A percentile compares a stretch with the other conserved stretches of the same genome.
Evolutionary conservation across 164 flowering plant species (phyloP).

Genomic region (Brasenia schreberi): DNA sequence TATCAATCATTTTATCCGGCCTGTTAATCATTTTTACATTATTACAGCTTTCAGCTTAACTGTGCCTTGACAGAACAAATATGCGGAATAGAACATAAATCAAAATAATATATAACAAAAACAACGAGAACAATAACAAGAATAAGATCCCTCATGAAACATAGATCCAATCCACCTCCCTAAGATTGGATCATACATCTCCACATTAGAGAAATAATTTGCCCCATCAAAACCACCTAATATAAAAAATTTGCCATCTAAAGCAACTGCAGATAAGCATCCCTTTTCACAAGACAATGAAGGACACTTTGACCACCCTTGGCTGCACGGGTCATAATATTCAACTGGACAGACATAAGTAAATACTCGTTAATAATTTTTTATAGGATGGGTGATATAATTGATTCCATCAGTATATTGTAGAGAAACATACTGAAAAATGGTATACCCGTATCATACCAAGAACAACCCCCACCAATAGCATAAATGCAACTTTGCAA

Average conservation of each 20-base stretch:
- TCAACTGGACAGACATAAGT: conserved; percentile 41
- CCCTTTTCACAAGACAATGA: conserved; percentile 48
- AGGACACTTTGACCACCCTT: conserved; percentile 51
- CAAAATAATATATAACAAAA: no score
- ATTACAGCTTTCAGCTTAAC: no score
- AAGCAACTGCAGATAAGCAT: conserved; percentile 49
- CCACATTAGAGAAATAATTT: conserved; percentile 57
- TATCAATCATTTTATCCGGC: no score
- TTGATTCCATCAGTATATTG: not conserved
- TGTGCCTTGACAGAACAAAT: no score
- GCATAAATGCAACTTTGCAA: conserved; percentile 43
- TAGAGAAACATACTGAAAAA: not conserved
- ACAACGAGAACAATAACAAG: no score
- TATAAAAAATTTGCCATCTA: conserved; percentile 53
- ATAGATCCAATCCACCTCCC: conserved; percentile 79
- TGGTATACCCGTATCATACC: conserved; percentile 78
- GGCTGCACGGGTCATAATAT: conserved; percentile 28
- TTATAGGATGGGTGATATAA: not conserved
- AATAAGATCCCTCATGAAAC: conserved; percentile 50
- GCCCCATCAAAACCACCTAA: conserved; percentile 83
- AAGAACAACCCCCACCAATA: conserved; percentile 60
- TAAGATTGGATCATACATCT: conserved; percentile 65
- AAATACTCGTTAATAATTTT: conserved; percentile 1
- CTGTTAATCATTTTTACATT: no score
- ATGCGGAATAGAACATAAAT: no score